phyloP scores from a whole-genome alignment of 108 stramenopile species.

The Cyclostephanos invisitatus region DNA sequence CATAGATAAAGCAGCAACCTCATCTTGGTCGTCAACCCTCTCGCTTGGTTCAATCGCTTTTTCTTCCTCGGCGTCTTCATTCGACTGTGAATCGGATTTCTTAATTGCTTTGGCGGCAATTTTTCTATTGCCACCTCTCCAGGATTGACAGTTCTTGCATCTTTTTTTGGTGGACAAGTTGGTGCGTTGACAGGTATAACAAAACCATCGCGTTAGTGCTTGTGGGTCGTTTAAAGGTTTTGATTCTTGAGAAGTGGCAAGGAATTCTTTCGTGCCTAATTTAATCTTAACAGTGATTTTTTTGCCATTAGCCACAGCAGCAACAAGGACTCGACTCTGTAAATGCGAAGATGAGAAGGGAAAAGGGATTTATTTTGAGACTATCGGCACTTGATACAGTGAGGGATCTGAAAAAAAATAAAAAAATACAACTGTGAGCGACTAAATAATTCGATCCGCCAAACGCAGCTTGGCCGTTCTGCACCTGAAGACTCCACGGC shows the following conservation, averaged over 20 bases:
- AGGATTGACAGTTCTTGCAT: slow-evolving; percentile 29
- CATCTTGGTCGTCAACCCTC: slow-evolving; percentile 1
- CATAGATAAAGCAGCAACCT: slow-evolving; percentile 13
- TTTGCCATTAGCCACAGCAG: slow-evolving; percentile 16
- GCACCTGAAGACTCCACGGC: not conserved
- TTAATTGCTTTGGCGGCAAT: slow-evolving; percentile 1
- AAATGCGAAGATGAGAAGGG: not conserved
- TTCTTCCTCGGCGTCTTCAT: not conserved
- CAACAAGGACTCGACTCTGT: slow-evolving; percentile 23
- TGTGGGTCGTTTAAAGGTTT: not conserved
- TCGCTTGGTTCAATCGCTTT: not conserved
- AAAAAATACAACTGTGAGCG: not conserved
- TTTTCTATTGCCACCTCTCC: slow-evolving; percentile 20
- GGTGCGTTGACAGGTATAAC: slow-evolving; percentile 14
- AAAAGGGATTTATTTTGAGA: not conserved
- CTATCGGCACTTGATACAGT: not conserved
- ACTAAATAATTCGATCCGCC: not conserved
- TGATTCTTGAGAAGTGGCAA: slow-evolving; percentile 1
- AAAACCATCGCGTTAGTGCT: slow-evolving; percentile 10
- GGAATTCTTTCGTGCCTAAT: slow-evolving; percentile 4
- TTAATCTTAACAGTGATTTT: slow-evolving; percentile 18
- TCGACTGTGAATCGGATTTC: slow-evolving; percentile 5
- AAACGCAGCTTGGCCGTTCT: not conserved
- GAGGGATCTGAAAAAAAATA: not conserved
- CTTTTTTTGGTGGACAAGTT: slow-evolving; percentile 18